Conservation (phyloP, 2,329 filamentous ascomycete species). For the Aspergillus floridensis region DNA sequence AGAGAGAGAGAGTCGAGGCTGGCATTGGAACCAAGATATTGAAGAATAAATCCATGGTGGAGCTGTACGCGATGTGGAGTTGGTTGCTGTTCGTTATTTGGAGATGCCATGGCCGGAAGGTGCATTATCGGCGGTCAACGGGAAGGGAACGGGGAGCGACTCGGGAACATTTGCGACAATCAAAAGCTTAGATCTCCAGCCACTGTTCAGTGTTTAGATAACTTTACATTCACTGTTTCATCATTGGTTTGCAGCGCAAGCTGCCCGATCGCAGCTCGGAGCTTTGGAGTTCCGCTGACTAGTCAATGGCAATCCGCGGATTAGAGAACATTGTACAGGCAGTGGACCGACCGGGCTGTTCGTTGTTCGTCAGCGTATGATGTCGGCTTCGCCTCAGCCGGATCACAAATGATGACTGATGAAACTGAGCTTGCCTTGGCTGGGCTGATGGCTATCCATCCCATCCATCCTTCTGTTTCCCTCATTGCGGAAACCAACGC, state of each 20-base stretch:
- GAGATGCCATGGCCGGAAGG: neutral
- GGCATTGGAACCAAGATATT: neutral
- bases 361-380: slow-evolving; percentile 4
- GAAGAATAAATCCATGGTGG: neutral
- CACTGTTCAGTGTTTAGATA: neutral
- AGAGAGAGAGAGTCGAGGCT: neutral
- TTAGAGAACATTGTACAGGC: neutral
- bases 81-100: neutral
- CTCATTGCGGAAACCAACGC: neutral
- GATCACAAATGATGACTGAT: slow-evolving; percentile 1
- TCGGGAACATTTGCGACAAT: neutral
- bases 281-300: neutral
- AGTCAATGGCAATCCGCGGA: slow-evolving; percentile 1
- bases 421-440: neutral
- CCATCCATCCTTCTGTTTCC: neutral
- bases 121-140: neutral
- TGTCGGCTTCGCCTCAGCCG: slow-evolving; percentile 8
- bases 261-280: neutral
- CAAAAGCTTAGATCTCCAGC: neutral
- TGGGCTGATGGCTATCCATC: neutral
- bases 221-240: neutral
- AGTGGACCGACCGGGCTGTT: neutral
- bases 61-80: neutral
- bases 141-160: no score
- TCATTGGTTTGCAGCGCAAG: neutral